Evolutionary conservation across 768 basidiomycete genomes (phyloP).

Genomic region (Gloeostereum incarnatum): DNA sequence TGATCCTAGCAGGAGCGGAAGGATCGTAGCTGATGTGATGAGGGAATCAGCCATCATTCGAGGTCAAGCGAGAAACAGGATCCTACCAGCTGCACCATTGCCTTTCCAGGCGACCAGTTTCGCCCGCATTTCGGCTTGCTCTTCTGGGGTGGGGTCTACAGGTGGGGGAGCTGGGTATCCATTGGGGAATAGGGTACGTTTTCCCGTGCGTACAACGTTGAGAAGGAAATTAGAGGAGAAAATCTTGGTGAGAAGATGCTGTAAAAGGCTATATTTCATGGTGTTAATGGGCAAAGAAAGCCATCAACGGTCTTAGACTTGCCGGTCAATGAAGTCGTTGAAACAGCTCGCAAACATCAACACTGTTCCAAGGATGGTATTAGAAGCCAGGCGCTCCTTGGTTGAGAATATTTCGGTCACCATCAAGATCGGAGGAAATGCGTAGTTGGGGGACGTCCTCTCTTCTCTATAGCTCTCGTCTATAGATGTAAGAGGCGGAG

Average conservation of each 20-base stretch:
- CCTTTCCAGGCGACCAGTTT: conserved; percentile 29
- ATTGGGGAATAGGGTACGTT: conserved; percentile 75
- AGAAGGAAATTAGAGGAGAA: conserved; percentile 46
- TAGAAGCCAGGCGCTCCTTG: conserved; percentile 37
- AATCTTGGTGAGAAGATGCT: conserved; percentile 49
- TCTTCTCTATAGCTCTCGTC: neutral
- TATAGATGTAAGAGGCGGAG: neutral
- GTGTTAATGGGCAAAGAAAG: neutral
- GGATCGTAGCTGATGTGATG: conserved; percentile 26
- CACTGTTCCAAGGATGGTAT: conserved; percentile 33
- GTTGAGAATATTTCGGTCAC: conserved; percentile 40
- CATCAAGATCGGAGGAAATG: conserved; percentile 32
- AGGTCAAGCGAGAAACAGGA: neutral
- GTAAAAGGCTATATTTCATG: conserved; percentile 43
- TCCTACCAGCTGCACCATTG: conserved; percentile 24
- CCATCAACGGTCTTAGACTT: conserved; percentile 6
- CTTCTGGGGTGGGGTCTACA: conserved; percentile 67
- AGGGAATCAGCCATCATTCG: conserved; percentile 1
- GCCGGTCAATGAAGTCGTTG: conserved; percentile 54
- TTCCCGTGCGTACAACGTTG: conserved; percentile 42
- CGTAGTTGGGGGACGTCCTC: conserved; percentile 19
- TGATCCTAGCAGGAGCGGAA: conserved; percentile 47
- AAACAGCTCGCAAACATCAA: conserved; percentile 37
- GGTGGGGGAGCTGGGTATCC: conserved; percentile 77
- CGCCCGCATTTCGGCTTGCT: conserved; percentile 53